phyloP scores from a whole-genome alignment of 345 rosid species.

The Salix suchowensis region DNA sequence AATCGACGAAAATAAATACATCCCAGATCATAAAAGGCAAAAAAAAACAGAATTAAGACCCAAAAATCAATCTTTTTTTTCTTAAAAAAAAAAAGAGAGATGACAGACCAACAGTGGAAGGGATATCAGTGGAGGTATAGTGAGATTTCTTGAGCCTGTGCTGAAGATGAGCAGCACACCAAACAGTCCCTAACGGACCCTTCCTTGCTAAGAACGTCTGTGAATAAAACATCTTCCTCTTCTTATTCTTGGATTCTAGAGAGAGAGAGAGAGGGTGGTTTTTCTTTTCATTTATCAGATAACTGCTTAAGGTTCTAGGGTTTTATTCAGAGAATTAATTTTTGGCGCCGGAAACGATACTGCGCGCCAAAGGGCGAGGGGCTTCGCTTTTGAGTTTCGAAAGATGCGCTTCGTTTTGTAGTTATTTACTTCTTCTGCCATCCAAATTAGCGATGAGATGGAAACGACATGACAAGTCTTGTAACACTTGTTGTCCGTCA shows the following conservation, averaged over 20 bases:
- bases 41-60: background rate
- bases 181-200: conserved; percentile 73
- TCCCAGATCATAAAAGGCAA: background rate
- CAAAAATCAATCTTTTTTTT: background rate
- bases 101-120: conserved; percentile 62
- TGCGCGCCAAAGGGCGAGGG: background rate
- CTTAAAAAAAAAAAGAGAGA: background rate
- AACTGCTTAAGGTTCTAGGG: background rate
- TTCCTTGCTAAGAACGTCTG: conserved; percentile 67
- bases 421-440: background rate
- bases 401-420: background rate
- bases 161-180: conserved; percentile 88
- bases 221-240: conserved; percentile 61
- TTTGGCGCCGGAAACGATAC: background rate
- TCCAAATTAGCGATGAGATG: background rate
- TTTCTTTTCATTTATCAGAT: background rate
- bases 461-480: background rate
- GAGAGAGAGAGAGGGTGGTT: background rate
- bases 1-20: background rate
- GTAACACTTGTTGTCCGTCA: background rate
- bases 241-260: background rate
- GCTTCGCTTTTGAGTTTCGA: background rate
- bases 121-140: conserved; percentile 62
- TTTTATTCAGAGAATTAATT: background rate
- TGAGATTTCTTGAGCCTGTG: conserved; percentile 76